Evolutionary conservation across 257 asterid species (phyloP).

Genomic region (Sherardia arvensis): DNA sequence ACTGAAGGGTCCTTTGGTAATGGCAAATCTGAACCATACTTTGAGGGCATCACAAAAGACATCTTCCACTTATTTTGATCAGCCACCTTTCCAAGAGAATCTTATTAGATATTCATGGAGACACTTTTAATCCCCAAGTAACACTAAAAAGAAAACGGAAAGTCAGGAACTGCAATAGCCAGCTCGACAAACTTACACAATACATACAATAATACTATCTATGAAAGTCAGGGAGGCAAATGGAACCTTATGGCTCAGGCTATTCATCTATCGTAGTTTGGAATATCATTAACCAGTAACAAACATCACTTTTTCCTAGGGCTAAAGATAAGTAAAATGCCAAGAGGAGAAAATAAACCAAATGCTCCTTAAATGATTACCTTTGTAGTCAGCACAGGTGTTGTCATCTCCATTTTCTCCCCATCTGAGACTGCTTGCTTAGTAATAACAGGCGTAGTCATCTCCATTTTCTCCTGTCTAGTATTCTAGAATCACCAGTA

Average conservation of each 20-base stretch:
- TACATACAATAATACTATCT: background rate
- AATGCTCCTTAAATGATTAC: constrained; percentile 20
- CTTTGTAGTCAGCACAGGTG: constrained; percentile 73
- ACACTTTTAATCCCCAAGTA: background rate
- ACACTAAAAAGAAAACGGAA: background rate
- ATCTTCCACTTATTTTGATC: constrained; percentile 57
- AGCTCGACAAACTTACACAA: background rate
- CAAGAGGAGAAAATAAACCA: background rate
- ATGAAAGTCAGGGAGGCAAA: background rate
- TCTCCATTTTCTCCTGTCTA: constrained; percentile 60
- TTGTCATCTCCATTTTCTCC: constrained; percentile 85
- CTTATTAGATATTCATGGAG: background rate
- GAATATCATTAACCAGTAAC: background rate
- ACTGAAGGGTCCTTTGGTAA: constrained; percentile 66
- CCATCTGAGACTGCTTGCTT: constrained; percentile 44
- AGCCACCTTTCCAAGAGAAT: constrained; percentile 29
- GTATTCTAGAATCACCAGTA: constrained; percentile 44
- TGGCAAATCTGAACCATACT: constrained; percentile 70
- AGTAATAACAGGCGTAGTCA: constrained; percentile 82
- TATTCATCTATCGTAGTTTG: background rate
- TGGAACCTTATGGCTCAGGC: background rate
- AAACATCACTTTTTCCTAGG: no score
- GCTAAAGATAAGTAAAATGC: background rate
- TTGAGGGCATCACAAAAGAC: constrained; percentile 87
- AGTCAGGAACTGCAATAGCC: background rate